A percentile compares a stretch with the other conserved stretches of the same genome.
Conservation (phyloP, 208 protist genomes). For the Acanthamoeba healyi region DNA sequence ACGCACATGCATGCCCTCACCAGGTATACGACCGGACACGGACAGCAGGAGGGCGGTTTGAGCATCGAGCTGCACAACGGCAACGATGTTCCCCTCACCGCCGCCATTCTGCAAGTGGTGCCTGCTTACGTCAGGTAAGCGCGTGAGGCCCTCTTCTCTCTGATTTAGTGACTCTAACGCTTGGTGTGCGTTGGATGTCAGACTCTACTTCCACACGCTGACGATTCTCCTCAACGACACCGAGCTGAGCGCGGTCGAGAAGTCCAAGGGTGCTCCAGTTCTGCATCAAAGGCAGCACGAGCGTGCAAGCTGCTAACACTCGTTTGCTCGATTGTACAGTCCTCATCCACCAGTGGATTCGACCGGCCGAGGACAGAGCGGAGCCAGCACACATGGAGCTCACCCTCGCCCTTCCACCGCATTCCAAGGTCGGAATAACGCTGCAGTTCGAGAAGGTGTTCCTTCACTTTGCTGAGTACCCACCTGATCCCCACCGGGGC, state of each 20-base stretch:
- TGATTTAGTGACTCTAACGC: not conserved
- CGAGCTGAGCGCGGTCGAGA: not conserved
- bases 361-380: constrained; percentile 59
- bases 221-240: constrained; percentile 49
- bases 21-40: constrained; percentile 33
- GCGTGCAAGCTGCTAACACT: not conserved
- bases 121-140: constrained; percentile 39
- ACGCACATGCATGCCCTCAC: not conserved
- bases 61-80: constrained; percentile 54
- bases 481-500: constrained; percentile 61
- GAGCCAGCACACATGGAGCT: constrained; percentile 56
- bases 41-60: constrained; percentile 49
- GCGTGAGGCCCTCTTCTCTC: not conserved
- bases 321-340: not conserved
- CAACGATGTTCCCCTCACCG: not conserved
- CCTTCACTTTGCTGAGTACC: constrained; percentile 67
- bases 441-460: constrained; percentile 71
- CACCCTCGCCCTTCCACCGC: constrained; percentile 7
- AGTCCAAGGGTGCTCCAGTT: not conserved
- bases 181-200: not conserved
- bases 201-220: constrained; percentile 75
- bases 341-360: constrained; percentile 27
- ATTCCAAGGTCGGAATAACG: constrained; percentile 33
- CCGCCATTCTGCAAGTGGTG: not conserved
- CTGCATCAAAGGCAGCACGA: not conserved